These are phyloP conservation scores for Acer yangbiense DNA, from an alignment of 345 rosid genomes.

Conservation along the genomic window DNA sequence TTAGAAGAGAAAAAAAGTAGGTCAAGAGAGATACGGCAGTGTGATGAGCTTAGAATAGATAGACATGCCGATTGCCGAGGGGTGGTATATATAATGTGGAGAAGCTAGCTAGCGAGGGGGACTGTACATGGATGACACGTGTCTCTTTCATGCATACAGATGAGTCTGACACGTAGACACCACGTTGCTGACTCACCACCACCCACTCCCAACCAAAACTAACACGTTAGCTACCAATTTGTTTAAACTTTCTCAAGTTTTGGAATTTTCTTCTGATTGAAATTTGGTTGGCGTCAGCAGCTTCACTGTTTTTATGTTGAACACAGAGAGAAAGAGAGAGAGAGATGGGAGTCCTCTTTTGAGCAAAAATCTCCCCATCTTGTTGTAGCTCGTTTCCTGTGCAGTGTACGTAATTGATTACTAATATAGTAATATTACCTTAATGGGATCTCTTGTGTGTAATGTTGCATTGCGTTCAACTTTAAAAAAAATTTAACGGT, in stretches of 20 bases:
- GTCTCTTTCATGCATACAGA: background rate
- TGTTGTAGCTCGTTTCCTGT: too few species aligned
- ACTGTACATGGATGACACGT: slow-evolving; percentile 21
- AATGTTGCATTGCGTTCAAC: too few species aligned
- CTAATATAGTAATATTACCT: too few species aligned
- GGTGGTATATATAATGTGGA: background rate
- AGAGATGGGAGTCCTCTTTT: too few species aligned
- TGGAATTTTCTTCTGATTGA: background rate
- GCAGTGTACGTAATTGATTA: too few species aligned
- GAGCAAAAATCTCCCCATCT: background rate
- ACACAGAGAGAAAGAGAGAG: too few species aligned
- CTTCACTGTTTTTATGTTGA: background rate
- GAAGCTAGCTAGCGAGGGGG: background rate
- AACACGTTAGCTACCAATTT: background rate
- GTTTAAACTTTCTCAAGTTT: background rate
- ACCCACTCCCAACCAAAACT: background rate
- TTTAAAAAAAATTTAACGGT: too few species aligned
- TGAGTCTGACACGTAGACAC: slow-evolving; percentile 12
- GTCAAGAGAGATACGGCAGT: background rate
- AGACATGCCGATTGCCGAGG: background rate
- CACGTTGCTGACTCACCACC: slow-evolving; percentile 18
- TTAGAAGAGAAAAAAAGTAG: background rate
- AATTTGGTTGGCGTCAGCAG: background rate
- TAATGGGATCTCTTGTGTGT: too few species aligned
- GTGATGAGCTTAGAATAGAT: background rate